Conservation (phyloP, 2,329 filamentous ascomycete genomes). For the Sporothrix brasiliensis region DNA sequence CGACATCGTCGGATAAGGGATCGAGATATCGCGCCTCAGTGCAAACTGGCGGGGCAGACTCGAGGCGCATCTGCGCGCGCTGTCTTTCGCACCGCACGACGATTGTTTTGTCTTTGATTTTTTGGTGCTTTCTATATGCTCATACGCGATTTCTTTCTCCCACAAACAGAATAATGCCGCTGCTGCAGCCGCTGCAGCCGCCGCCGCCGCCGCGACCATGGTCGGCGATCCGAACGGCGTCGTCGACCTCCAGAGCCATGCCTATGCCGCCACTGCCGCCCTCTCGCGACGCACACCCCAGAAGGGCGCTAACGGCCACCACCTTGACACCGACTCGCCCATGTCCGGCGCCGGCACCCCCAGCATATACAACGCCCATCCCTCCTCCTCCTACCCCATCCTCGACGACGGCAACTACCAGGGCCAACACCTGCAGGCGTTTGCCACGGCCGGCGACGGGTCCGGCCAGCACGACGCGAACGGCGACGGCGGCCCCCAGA, state of each 20-base stretch:
- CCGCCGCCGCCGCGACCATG: constrained; percentile 37
- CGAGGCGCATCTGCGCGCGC: neutral
- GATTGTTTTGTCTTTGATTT: neutral
- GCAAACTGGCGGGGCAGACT: constrained; percentile 6
- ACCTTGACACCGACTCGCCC: constrained; percentile 75
- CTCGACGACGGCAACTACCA: constrained; percentile 74
- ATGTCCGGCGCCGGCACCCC: constrained; percentile 80
- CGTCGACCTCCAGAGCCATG: constrained; percentile 55
- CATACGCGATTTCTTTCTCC: constrained; percentile 15
- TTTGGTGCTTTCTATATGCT: neutral
- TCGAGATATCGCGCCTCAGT: neutral
- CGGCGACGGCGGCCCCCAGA: constrained; percentile 62
- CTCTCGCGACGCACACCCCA: constrained; percentile 65
- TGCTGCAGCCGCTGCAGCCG: constrained; percentile 33
- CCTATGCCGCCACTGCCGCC: constrained; percentile 55
- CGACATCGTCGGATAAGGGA: neutral
- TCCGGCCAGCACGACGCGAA: constrained; percentile 51
- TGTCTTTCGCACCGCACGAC: neutral
- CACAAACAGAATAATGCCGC: constrained; percentile 31
- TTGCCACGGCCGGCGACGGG: constrained; percentile 51
- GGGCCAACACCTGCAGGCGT: constrained; percentile 53
- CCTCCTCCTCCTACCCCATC: constrained; percentile 69
- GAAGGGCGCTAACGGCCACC: constrained; percentile 71
- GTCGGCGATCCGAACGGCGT: constrained; percentile 61
- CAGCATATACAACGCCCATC: constrained; percentile 71